Evolutionary conservation across 2,329 filamentous ascomycete species (phyloP).

Genomic region (Phyllosticta ampelicida): DNA sequence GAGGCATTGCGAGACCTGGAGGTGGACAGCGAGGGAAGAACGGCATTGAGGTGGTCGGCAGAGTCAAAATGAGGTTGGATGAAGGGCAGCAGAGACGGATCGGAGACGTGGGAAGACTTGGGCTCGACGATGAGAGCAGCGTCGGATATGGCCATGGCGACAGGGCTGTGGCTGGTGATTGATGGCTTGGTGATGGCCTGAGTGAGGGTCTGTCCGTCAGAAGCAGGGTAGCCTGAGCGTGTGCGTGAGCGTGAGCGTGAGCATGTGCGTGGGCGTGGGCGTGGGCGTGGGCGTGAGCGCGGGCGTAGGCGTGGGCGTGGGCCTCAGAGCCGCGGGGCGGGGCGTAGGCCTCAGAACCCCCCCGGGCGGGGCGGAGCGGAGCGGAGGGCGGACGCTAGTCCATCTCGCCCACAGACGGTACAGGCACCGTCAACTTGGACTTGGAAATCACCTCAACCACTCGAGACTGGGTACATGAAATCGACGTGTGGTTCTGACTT

Average conservation of each 20-base stretch:
- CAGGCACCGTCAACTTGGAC: not conserved
- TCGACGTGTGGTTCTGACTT: no score
- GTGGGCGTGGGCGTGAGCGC: no score
- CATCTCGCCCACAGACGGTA: not conserved
- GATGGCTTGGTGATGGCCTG: not conserved
- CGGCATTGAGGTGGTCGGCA: slow-evolving; percentile 72
- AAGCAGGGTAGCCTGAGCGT: not conserved
- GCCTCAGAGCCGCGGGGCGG: no score
- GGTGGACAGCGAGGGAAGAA: slow-evolving; percentile 56
- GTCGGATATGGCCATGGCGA: slow-evolving; percentile 2
- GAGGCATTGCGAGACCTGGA: slow-evolving; percentile 29
- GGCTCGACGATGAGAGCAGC: slow-evolving; percentile 10
- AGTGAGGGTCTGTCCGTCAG: not conserved
- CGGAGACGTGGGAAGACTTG: slow-evolving; percentile 48
- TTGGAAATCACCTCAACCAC: no score
- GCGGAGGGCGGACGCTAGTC: not conserved
- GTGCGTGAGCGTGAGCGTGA: no score
- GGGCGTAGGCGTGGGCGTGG: no score
- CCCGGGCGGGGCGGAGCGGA: not conserved
- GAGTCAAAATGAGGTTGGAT: slow-evolving; percentile 68
- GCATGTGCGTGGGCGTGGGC: no score
- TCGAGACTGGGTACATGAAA: no score
- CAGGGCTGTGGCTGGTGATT: not conserved
- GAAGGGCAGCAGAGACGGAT: slow-evolving; percentile 65
- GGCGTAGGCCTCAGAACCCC: no score